Base-by-base conservation (phyloP, 139 green algal genomes). In the Auxenochlorella protothecoides region DNA sequence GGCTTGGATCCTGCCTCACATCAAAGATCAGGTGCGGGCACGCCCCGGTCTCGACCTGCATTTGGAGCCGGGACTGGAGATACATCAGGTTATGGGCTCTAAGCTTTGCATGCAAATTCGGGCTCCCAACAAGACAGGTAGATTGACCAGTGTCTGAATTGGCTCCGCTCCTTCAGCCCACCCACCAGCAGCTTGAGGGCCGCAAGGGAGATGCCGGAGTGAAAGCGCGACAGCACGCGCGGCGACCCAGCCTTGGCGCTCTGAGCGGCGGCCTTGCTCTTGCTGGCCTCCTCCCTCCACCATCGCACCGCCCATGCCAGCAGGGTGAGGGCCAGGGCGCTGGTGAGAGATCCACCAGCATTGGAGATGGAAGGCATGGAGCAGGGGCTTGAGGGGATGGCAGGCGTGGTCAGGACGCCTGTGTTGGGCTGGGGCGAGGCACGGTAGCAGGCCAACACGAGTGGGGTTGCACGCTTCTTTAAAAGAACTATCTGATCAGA, bases 231-330 rank as follows among this genome's bases (percentile, higher is more conserved):
- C 9, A 70, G 68, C 6, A 54, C 69, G 62, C 66, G 66, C 4
- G 54, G 7, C 3, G 72, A 65, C 2, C 54, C 59, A 12, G 44
- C 16, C 54, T 44, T 9, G 51, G 13, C 68, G 7, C 8, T 44
- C 53, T 73, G 56, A 67, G 73, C 61, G 65, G 73, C 73, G 10
- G 7, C 57, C 16, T 74, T 70, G 60, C 60, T 73, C 52, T 53
- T 64, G 66, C 71, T 72, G 8, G 76, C 56, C 64, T 82, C 77
- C 15, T n/a, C 69, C 4, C 83, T 66, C 56, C 89, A 27, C 67
- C 81, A 83, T 3, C 83, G 68, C 27, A 89, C 82, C 2, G 74
- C 80, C 84, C 84, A 89, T 6, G 84, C 84, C 56, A 89, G 78
- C 61, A 89, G 27, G 5, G 83, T 89, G 7, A 89, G 81, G 5